A percentile compares a stretch with the other conserved stretches of the same genome.
Conservation (phyloP, 1,139 yeast genomes). For the Zhuliangozyma blackwelliae region DNA sequence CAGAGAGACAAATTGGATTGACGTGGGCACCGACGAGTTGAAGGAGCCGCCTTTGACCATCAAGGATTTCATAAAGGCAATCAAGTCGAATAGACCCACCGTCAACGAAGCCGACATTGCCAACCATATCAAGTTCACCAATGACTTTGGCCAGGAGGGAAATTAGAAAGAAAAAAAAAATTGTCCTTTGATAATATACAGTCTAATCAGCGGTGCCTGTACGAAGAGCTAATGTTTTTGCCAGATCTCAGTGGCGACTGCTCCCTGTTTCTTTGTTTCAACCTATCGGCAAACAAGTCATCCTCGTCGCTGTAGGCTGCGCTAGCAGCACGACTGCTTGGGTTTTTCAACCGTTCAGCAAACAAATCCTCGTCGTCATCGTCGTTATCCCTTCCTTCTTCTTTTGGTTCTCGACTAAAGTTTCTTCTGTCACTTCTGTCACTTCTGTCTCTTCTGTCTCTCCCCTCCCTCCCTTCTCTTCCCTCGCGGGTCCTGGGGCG, state of each 20-base stretch:
- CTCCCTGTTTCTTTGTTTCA: conserved; percentile 14
- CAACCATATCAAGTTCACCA: conserved; percentile 84
- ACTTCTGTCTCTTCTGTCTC: no score
- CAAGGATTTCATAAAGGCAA: conserved; percentile 90
- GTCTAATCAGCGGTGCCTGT: background rate
- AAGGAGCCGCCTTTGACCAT: conserved; percentile 86
- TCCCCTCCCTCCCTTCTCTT: conserved; percentile 8
- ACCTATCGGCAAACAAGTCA: conserved; percentile 36
- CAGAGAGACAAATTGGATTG: conserved; percentile 88
- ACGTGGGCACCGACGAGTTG: conserved; percentile 81
- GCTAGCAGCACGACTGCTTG: conserved; percentile 3
- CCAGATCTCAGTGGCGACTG: conserved; percentile 17
- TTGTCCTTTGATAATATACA: background rate
- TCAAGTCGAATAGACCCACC: conserved; percentile 89
- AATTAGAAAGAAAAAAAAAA: conserved; percentile 39
- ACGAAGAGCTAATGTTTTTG: no score
- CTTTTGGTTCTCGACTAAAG: no score
- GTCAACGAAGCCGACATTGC: conserved; percentile 80
- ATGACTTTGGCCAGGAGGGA: conserved; percentile 97
- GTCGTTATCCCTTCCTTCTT: conserved; percentile 13
- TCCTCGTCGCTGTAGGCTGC: conserved; percentile 23
- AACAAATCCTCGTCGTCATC: conserved; percentile 17
- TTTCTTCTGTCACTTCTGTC: no score
- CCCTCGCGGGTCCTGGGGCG: conserved; percentile 2
- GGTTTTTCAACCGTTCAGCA: conserved; percentile 9